These are phyloP conservation scores for Pythium scleroteichum DNA, from an alignment of 352 stramenopile species.

Conservation along the genomic window DNA sequence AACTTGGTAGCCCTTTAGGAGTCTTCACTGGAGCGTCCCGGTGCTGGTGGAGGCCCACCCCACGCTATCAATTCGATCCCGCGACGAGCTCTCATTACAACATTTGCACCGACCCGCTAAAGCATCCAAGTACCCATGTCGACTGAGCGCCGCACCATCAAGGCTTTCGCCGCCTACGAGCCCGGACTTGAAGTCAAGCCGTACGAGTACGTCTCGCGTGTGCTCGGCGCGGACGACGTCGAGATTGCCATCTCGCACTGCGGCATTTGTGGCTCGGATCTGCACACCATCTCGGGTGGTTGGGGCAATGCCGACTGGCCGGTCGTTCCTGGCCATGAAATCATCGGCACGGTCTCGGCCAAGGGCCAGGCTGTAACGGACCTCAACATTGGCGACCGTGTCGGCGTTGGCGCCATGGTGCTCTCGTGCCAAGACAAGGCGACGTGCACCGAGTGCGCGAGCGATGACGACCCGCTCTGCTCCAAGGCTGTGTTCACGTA, in stretches of 20 bases:
- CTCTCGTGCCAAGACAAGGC: constrained; percentile 10
- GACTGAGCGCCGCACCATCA: constrained; percentile 7
- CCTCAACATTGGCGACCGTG: constrained; percentile 10
- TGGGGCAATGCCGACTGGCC: constrained; percentile 25
- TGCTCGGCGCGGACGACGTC: constrained; percentile 9
- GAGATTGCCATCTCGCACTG: constrained; percentile 23
- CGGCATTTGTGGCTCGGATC: constrained; percentile 21
- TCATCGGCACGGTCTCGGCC: constrained; percentile 17
- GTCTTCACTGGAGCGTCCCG: too few relatives aligned
- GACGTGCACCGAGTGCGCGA: constrained; percentile 21
- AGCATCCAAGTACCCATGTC: not conserved
- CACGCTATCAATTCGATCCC: too few relatives aligned
- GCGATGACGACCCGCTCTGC: too few relatives aligned
- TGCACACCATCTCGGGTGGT: constrained; percentile 27
- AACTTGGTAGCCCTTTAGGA: too few relatives aligned
- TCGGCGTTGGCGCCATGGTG: too few relatives aligned
- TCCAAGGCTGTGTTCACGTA: constrained; percentile 19
- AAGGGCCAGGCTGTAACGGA: constrained; percentile 5
- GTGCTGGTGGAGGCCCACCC: too few relatives aligned
- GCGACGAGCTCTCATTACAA: too few relatives aligned
- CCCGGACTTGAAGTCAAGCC: constrained; percentile 13
- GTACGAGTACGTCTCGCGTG: constrained; percentile 14
- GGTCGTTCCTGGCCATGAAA: constrained; percentile 28
- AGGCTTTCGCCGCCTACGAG: constrained; percentile 17
- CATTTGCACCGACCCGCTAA: too few relatives aligned